Conservation (phyloP, 2,329 filamentous ascomycete genomes). For the Aspergillus aculeatinus region DNA sequence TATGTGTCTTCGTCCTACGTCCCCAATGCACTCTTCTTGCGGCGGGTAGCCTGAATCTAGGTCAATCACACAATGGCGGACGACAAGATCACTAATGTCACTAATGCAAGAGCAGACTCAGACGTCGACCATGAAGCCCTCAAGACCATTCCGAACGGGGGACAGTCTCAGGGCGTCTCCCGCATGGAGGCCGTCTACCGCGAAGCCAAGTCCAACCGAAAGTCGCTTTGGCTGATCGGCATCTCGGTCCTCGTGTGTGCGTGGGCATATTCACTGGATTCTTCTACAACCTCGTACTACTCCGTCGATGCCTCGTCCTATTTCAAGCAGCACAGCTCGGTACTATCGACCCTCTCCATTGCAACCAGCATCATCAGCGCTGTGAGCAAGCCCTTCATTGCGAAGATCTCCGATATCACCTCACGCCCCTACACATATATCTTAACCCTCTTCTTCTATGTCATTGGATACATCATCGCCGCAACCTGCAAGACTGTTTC, state of each 20-base stretch:
- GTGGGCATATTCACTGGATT: constrained; percentile 7
- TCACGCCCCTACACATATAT: constrained; percentile 12
- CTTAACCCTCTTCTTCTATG: constrained; percentile 3
- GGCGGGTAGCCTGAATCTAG: no score
- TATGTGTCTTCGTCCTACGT: no score
- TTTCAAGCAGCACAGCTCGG: constrained; percentile 10
- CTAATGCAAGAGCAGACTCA: no score
- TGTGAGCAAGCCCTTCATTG: constrained; percentile 15
- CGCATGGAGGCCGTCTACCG: constrained; percentile 13
- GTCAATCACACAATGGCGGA: no score
- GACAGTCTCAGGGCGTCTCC: constrained; percentile 2
- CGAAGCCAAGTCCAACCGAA: constrained; percentile 11
- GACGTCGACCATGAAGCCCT: no score
- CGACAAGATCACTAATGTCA: no score
- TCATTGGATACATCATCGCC: constrained; percentile 8
- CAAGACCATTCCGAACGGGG: no score
- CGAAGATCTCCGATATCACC: constrained; percentile 11
- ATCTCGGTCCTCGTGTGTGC: constrained; percentile 11
- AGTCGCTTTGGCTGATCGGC: constrained; percentile 6
- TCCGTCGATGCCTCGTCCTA: constrained; percentile 7
- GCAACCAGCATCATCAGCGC: constrained; percentile 13
- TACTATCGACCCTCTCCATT: constrained; percentile 5
- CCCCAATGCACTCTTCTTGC: no score
- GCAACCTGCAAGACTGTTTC: constrained; percentile 14
- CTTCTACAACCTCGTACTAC: constrained; percentile 13